phyloP scores from a whole-genome alignment of 2,329 filamentous ascomycete species.

The Dothideomycetes sp. region DNA sequence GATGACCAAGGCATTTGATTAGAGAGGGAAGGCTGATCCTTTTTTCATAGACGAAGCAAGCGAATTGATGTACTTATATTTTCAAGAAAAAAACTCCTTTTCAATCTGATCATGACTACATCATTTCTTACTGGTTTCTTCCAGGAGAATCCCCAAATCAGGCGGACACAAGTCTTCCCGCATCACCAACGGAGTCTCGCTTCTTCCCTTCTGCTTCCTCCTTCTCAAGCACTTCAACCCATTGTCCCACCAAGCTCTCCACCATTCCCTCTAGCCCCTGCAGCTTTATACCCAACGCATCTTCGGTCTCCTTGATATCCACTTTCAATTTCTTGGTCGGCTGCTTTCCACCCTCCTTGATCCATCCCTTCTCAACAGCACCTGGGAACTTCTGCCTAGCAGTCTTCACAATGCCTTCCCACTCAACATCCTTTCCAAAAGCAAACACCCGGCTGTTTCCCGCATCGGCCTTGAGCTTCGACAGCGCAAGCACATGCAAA shows the following conservation, averaged over 20 bases:
- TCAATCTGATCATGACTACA: too few species aligned
- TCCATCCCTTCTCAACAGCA: conserved; percentile 8
- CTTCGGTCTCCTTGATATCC: conserved; percentile 11
- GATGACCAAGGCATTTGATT: conserved; percentile 63
- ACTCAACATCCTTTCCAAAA: conserved; percentile 3
- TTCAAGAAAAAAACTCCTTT: too few species aligned
- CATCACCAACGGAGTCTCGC: too few species aligned
- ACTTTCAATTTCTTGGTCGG: conserved; percentile 9
- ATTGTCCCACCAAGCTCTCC: conserved; percentile 10
- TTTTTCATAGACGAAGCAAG: too few species aligned
- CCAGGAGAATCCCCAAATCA: too few species aligned
- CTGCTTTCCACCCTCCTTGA: conserved; percentile 8
- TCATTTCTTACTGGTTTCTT: too few species aligned
- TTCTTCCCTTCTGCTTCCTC: too few species aligned
- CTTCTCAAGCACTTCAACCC: conserved; percentile 11
- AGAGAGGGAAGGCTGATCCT: too few species aligned
- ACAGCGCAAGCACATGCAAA: conserved; percentile 19
- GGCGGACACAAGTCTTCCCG: too few species aligned
- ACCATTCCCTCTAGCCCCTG: conserved; percentile 11
- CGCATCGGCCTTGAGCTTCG: conserved; percentile 6
- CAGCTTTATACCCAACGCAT: conserved; percentile 11
- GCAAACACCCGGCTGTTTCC: conserved; percentile 7
- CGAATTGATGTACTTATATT: too few species aligned
- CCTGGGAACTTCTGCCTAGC: conserved; percentile 11
- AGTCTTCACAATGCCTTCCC: conserved; percentile 12